Evolutionary conservation across 139 green algal species (phyloP), one percentile per base, ranked within the genome.

Genomic region (Volvox reticuliferus): DNA sequence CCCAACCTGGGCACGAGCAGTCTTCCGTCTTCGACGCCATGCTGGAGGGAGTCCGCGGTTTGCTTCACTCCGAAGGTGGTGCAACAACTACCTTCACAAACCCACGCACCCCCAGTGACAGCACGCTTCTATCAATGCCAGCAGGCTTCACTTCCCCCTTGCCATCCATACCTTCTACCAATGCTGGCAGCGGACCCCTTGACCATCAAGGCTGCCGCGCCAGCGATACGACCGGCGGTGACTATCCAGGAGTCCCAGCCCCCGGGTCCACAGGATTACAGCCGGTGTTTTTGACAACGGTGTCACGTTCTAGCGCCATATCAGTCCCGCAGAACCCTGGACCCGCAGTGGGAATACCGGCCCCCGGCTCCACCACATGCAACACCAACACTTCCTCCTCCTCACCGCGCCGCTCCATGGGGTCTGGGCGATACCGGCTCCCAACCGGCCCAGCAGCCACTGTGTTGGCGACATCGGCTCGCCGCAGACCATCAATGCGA

Each of bases 1-100:
- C 37, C 19, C 37, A 65, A 32, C 22, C 37, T 13, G 78, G 36
- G 22, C 36, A 30, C 17, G 78, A 67, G 78, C 37, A 67, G 6
- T 67, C 78, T 44, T 30, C 78, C 37, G 78, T 84, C 37, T 37
- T 84, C 20, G 78, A 84, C 24, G 78, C 78, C 78, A 30, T 84
- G 1, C 17, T 84, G 37, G 78, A 84, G 36, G 78, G 78, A 22
- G 78, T 84, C 37, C 36, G 78, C 28, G 78, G 78, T 12, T 35
- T 84, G 20, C 78, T 84, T 3, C 78, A 84, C 14, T 84, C 78
- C 24, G 78, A 84, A 37, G 36, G 36, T 26, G 78, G 78, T 35
- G 78, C 36, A 6, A 84, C 78, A 24, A 68, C 19, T 26, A 68
- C 78, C 78, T 81, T 81, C 75, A 81, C 75, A n/a, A 55, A 21